Conservation (phyloP, 2,329 filamentous ascomycete genomes). For the Rachicladosporium sp. region DNA sequence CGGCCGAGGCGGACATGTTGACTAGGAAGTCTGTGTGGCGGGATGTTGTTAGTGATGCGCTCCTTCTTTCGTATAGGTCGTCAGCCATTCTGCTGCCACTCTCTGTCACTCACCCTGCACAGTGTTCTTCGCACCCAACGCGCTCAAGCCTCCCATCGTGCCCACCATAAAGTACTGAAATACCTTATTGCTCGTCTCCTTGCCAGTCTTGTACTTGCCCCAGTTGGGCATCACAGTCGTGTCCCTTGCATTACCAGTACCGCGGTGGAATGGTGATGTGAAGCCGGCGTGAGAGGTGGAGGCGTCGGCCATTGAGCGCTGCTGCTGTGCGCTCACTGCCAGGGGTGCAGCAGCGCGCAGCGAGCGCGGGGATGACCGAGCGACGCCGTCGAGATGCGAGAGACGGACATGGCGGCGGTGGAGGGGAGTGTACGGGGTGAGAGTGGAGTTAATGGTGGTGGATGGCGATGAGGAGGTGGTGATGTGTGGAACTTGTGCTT, state of each 20-base stretch:
- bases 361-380: slow-evolving; percentile 35
- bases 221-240: slow-evolving; percentile 76
- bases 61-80: no score
- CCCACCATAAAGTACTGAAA: slow-evolving; percentile 99
- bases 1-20: slow-evolving; percentile 99
- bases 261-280: slow-evolving; percentile 44
- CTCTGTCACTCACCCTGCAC: slow-evolving; percentile 50
- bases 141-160: slow-evolving; percentile 80
- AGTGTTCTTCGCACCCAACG: slow-evolving; percentile 91
- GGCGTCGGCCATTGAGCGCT: slow-evolving; percentile 28
- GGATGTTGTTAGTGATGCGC: neutral
- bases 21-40: slow-evolving; percentile 75
- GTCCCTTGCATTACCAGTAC: slow-evolving; percentile 24
- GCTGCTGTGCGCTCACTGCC: slow-evolving; percentile 26
- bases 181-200: slow-evolving; percentile 64
- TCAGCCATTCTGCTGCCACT: no score
- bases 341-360: slow-evolving; percentile 33
- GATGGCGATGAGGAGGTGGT: no score
- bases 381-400: slow-evolving; percentile 33
- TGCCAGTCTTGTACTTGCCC: slow-evolving; percentile 68
- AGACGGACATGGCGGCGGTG: slow-evolving; percentile 35
- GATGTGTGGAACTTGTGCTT: no score
- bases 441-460: no score
- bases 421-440: no score
- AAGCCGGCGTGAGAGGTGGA: slow-evolving; percentile 31